These are phyloP conservation scores for Schizochytrium sp. DNA, from an alignment of 108 stramenopile genomes.

Conservation along the genomic window DNA sequence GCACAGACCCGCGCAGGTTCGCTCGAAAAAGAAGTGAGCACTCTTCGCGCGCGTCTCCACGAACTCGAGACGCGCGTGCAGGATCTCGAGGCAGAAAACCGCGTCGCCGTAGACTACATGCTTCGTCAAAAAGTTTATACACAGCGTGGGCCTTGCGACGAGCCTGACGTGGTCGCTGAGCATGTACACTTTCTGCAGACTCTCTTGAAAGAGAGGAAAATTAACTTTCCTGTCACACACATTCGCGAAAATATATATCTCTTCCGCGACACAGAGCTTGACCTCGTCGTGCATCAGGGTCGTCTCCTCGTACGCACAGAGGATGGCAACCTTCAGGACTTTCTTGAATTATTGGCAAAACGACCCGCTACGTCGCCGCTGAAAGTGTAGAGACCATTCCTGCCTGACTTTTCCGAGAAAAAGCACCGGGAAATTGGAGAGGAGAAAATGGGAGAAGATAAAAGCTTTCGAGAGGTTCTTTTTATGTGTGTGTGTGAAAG, in stretches of 20 bases:
- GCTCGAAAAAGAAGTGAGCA: neutral
- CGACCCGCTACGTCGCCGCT: no score
- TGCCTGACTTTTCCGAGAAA: no score
- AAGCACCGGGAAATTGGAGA: no score
- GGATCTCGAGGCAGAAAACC: neutral
- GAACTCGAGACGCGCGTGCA: neutral
- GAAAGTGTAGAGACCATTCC: no score
- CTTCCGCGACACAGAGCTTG: neutral
- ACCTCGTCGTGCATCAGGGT: neutral
- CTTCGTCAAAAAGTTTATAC: neutral
- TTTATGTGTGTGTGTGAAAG: no score
- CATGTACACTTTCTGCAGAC: neutral
- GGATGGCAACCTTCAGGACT: neutral
- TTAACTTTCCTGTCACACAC: neutral
- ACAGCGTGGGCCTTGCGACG: neutral
- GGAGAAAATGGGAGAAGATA: no score
- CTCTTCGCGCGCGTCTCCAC: neutral
- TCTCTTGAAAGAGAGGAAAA: neutral
- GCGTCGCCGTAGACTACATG: neutral
- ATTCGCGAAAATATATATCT: neutral
- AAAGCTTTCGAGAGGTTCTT: no score
- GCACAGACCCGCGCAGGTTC: neutral
- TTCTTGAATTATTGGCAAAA: neutral
- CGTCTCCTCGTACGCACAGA: neutral
- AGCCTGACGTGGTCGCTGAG: neutral